Base-by-base conservation (phyloP, 768 basidiomycete species). In the Porphyrellus cyaneotinctus region DNA sequence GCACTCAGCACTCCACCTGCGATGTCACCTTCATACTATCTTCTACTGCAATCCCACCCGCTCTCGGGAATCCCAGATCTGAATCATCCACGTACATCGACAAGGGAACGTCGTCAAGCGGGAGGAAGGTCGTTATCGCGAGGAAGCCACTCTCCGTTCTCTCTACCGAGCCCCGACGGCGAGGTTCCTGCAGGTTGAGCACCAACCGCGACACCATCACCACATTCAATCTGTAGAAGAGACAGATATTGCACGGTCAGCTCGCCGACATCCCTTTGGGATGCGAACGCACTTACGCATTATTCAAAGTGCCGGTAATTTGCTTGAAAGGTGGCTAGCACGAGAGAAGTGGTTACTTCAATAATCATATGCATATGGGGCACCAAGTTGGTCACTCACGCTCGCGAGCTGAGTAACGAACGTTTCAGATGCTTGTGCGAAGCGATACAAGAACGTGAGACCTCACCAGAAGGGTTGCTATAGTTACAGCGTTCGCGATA, bases 171-270 rank as follows among this genome's bases (percentile, higher is more conserved):
- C 23, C 4, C 26, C 14, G 33, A 28, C 4, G 11, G 2, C 2
- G 1, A 15, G 47, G 36, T 14, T 53, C 56, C 6, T 56, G 52
- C 23, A 64, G 26, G n/a, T 61, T 64, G 47, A 61, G 51, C 53
- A 57, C 43, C 42, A 64, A 24, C 24, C 63, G 50, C 20, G 54
- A 56, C 12, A 58, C 53, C 62, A 63, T 44, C 3, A 50, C 49
- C 22, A 43, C 50, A 12, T 49, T 58, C 18, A 63, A 11, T 32
- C 58, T 63, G 18, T 12, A 28, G 8, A 13, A 18, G 15, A 22
- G 26, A 31, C 12, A 39, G 42, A 38, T 3, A 20, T 4, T 7
- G 5, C 26, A 33, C 30, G 1, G 13, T 33, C 35, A 37, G 20
- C 11, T 26, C 11, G 8, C 47, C 30, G 43, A 28, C 14, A 14